These are phyloP conservation scores for Paramecium tetraurelia DNA, from an alignment of 73 alveolate species.

Conservation along the genomic window DNA sequence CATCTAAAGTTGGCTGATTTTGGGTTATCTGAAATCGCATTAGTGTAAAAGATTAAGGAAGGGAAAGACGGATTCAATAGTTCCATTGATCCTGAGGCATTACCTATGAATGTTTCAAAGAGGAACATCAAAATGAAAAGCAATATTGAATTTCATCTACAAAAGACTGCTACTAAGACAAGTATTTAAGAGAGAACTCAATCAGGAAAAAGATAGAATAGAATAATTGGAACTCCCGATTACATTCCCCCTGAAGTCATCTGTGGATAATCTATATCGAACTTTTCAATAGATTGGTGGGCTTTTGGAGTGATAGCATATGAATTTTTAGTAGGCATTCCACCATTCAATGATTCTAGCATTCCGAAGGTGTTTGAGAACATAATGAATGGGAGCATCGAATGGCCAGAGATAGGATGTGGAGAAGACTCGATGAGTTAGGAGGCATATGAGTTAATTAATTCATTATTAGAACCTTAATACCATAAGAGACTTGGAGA, in stretches of 20 bases:
- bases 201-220: conserved; percentile 43
- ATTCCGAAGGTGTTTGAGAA: conserved; percentile 53
- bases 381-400: conserved; percentile 34
- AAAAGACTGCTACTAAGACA: background rate
- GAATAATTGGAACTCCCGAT: conserved; percentile 64
- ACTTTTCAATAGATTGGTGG: conserved; percentile 74
- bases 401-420: conserved; percentile 59
- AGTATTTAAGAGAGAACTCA: background rate
- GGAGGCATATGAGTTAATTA: conserved; percentile 69
- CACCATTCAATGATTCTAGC: conserved; percentile 69
- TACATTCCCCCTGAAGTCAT: conserved; percentile 65
- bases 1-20: conserved; percentile 78
- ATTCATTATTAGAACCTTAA: conserved; percentile 61
- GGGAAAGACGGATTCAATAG: conserved; percentile 1
- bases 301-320: conserved; percentile 75
- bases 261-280: conserved; percentile 37
- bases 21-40: conserved; percentile 74
- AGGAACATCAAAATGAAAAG: background rate
- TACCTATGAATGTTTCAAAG: background rate
- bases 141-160: conserved; percentile 6
- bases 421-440: conserved; percentile 67
- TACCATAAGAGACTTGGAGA: conserved; percentile 69
- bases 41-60: conserved; percentile 23
- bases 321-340: conserved; percentile 77
- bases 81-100: background rate